Base-by-base conservation (phyloP, 176 grass and related monocot genomes). In the Poa pratensis region DNA sequence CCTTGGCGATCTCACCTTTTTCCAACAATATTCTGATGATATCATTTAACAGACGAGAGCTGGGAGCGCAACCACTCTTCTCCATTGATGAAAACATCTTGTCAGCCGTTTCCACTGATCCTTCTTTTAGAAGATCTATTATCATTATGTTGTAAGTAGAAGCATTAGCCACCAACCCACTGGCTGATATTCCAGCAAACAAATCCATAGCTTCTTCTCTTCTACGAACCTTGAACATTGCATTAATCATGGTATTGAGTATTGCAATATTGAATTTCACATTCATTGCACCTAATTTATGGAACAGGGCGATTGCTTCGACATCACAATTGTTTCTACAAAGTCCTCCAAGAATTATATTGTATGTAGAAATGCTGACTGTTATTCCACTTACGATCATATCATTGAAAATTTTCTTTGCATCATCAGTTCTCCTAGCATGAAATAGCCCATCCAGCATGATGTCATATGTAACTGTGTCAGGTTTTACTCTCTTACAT, bases 201-300 rank as follows among this genome's bases (percentile, higher is more conserved):
- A 74, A 5, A 5, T 74, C 15, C 0, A 18, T 27, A 4, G 45
- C 71, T 73, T 73, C 70, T 27, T 74, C 45, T 50, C 1, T 74
- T 74, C 71, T 74, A 5, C 0, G 0, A 74, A 74, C 23, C 71
- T 74, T 74, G 23, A 18, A 18, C 70, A 74, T 50, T 74, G 45
- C 71, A 74, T 28, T 9, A 9, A 74, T 74, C 71, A 74, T 74
- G 22, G 23, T 74, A 74, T 74, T 74, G 14, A 74, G 0, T 50
- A 10, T 74, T 30, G 7, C 0, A 74, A 74, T 74, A 28, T 28
- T 7, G 7, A 74, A 28, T 1, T 50, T 74, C 7, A 51, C 3
- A 50, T 50, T 74, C 71, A 74, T 51, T 51, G 71, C 43, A 28
- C 45, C 14, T 74, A 74, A 50, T 50, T 74, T 74, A 7, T 74